Conservation (phyloP, 2,329 filamentous ascomycete genomes). For the Chaetomiaceae sp. region DNA sequence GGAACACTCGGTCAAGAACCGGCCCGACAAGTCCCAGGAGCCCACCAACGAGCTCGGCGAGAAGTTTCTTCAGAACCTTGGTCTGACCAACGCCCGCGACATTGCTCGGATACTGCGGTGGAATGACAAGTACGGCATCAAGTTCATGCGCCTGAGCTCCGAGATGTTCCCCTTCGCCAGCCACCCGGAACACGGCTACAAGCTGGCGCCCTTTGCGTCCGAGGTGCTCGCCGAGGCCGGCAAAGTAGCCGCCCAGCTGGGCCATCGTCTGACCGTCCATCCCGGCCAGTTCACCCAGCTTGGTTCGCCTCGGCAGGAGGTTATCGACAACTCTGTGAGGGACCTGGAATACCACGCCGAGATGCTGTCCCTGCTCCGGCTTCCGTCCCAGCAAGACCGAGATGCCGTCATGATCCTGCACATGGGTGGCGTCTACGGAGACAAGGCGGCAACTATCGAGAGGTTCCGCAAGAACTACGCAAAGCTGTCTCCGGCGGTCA, state of each 20-base stretch:
- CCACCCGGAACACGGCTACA: slow-evolving; percentile 82
- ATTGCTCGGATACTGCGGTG: slow-evolving; percentile 81
- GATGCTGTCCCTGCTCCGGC: slow-evolving; percentile 68
- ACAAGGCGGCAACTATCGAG: slow-evolving; percentile 72
- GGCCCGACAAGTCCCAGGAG: slow-evolving; percentile 68
- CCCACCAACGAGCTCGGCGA: slow-evolving; percentile 63
- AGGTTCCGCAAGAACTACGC: slow-evolving; percentile 74
- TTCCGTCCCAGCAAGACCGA: slow-evolving; percentile 72
- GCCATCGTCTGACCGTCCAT: slow-evolving; percentile 83
- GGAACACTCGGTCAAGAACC: slow-evolving; percentile 78
- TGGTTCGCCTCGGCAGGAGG: slow-evolving; percentile 72
- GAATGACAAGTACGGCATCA: slow-evolving; percentile 90
- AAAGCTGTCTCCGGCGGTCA: slow-evolving; percentile 62
- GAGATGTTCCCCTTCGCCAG: slow-evolving; percentile 98
- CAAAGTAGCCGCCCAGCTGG: slow-evolving; percentile 67
- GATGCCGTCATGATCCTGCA: slow-evolving; percentile 95
- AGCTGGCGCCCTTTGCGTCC: slow-evolving; percentile 74
- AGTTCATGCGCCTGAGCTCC: slow-evolving; percentile 84
- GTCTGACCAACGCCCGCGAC: slow-evolving; percentile 77
- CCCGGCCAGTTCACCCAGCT: slow-evolving; percentile 92
- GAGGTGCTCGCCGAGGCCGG: slow-evolving; percentile 73
- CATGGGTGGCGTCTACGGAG: slow-evolving; percentile 85
- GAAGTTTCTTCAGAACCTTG: slow-evolving; percentile 69
- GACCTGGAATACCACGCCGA: slow-evolving; percentile 88
- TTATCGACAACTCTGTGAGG: slow-evolving; percentile 70